Evolutionary conservation across 306 rosid species (phyloP), one percentile per base, ranked within the genome.

Genomic region (Castanea sativa): DNA sequence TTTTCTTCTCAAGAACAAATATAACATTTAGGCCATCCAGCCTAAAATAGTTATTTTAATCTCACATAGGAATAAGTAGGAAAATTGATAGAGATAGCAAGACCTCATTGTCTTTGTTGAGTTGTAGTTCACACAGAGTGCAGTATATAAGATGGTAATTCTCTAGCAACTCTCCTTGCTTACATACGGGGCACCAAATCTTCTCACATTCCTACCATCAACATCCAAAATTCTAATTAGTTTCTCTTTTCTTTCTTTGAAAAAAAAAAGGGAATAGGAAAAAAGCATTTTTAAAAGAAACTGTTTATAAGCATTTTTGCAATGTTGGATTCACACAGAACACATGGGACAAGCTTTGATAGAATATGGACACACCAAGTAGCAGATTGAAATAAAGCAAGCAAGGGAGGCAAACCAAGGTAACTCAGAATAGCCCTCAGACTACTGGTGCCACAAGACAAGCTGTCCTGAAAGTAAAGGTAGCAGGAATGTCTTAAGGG

Each of bases 151-250:
- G 81, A 75, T 52, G 65, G 61, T 69, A 63, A 76, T 41, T 83
- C 85, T 94, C 96, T 83, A 80, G 82, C 72, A 94, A 86, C 71
- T 89, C 85, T 71, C 98, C 98, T 67, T 80, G 88, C 85, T 89
- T 94, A 82, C 98, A 94, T 12, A 94, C 80, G 55, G 98, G 98
- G 84, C 98, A 94, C 97, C 97, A 90, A 81, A 92, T 79, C 79
- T 83, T 80, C 70, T 90, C 79, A 60, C 59, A 70, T 49, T 43
- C 82, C 94, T 90, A 86, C 63, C 49, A 74, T 76, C 49, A 82
- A 76, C 63, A 78, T 67, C 64, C 68, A 77, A 25, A 53, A 57
- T 76, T 30, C 55, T 33, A 18, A 25, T 80, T 21, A 78, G 77
- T 76, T 55, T 55, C 23, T 6, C 30, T 27, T 13, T 38, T n/a